A percentile compares a stretch with the other conserved stretches of the same genome.
phyloP scores from a whole-genome alignment of 495 filamentous ascomycete species.

The Penicillium canariense region DNA sequence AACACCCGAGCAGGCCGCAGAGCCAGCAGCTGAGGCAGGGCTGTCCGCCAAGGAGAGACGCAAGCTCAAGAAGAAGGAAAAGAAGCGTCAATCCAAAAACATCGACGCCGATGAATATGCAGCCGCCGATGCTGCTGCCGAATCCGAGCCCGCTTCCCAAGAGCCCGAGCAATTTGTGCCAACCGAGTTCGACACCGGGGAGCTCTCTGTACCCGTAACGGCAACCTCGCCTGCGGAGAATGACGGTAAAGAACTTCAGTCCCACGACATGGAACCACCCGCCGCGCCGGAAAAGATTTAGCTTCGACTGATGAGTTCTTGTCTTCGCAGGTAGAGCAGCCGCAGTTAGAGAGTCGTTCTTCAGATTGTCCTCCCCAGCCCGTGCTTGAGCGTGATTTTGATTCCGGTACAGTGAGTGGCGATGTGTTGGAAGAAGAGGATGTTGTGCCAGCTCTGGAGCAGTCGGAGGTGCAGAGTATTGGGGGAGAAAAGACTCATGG shows the following conservation, averaged over 20 bases:
- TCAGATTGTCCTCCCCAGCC: constrained; percentile 37
- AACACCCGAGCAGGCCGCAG: constrained; percentile 7
- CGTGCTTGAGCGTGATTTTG: constrained; percentile 32
- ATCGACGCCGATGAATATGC: constrained; percentile 21
- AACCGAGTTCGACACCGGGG: constrained; percentile 27
- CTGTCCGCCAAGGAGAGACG: constrained; percentile 42
- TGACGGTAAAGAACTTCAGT: constrained; percentile 52
- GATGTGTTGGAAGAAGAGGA: constrained; percentile 13
- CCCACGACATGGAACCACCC: constrained; percentile 42
- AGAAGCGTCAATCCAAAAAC: constrained; percentile 40
- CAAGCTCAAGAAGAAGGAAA: constrained; percentile 49
- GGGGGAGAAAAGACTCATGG: not conserved
- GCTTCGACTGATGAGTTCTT: constrained; percentile 51
- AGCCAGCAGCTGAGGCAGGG: constrained; percentile 25
- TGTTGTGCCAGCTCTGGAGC: constrained; percentile 1
- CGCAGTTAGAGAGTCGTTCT: constrained; percentile 35
- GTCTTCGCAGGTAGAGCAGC: constrained; percentile 50
- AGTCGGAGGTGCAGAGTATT: constrained; percentile 1
- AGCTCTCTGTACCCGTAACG: constrained; percentile 29
- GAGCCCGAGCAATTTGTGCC: constrained; percentile 13
- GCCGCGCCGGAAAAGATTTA: constrained; percentile 38
- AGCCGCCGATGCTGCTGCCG: not conserved
- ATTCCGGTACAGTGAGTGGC: constrained; percentile 20
- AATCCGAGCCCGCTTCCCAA: constrained; percentile 6
- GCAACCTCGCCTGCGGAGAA: constrained; percentile 44